Evolutionary conservation across 176 grass and related monocot species (phyloP).

Genomic region (Musa beccarii): DNA sequence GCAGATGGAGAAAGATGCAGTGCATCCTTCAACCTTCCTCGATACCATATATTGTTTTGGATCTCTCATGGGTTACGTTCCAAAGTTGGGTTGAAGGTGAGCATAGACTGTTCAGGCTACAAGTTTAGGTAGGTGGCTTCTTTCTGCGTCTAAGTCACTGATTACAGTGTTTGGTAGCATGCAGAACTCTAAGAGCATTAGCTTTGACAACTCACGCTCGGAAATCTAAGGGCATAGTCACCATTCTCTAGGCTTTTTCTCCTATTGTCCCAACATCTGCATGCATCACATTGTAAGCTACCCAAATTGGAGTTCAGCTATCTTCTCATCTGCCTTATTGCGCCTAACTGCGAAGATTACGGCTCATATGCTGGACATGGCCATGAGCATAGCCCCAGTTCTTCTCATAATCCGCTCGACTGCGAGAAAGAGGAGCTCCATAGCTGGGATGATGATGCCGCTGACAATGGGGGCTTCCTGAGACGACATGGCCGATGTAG

Average conservation of each 20-base stretch:
- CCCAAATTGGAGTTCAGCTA: background rate
- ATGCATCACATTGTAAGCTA: background rate
- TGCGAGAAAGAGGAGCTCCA: constrained; percentile 21
- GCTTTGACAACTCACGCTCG: constrained; percentile 24
- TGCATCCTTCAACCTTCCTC: no score
- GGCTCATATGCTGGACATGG: constrained; percentile 25
- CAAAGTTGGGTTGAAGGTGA: constrained; percentile 34
- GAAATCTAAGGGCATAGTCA: constrained; percentile 4
- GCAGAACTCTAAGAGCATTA: constrained; percentile 26
- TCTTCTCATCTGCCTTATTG: background rate
- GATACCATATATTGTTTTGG: no score
- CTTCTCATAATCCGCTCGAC: background rate
- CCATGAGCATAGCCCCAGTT: constrained; percentile 7
- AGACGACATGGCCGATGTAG: constrained; percentile 66
- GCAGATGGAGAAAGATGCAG: no score
- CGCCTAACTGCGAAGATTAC: constrained; percentile 2
- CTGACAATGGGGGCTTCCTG: constrained; percentile 25
- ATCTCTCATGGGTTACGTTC: no score
- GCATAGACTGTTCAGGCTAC: constrained; percentile 33
- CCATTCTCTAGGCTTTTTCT: constrained; percentile 26
- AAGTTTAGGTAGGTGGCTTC: constrained; percentile 26
- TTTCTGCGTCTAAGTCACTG: constrained; percentile 26
- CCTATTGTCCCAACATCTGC: constrained; percentile 20
- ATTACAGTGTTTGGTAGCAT: constrained; percentile 54
- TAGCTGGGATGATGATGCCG: constrained; percentile 21